Conservation (phyloP, 371 early-diverging fungal species). For the Nematocida sp. region DNA sequence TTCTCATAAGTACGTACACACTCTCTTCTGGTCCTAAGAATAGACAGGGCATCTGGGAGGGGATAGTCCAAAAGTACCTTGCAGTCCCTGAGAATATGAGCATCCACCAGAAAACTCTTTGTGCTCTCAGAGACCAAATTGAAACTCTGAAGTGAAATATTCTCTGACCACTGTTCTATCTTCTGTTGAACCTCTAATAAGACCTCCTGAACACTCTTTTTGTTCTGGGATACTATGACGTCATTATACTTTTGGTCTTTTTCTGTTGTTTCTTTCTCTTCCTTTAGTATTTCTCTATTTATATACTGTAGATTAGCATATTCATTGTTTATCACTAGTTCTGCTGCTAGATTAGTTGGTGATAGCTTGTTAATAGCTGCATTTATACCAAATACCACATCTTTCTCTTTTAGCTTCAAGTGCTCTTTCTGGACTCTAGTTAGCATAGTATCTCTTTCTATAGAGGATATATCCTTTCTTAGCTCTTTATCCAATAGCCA, state of each 20-base stretch:
- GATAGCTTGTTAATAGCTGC: slow-evolving; percentile 26
- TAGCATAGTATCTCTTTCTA: slow-evolving; percentile 47
- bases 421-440: slow-evolving; percentile 33
- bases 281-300: slow-evolving; percentile 11
- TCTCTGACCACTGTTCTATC: slow-evolving; percentile 29
- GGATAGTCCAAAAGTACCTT: slow-evolving; percentile 1
- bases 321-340: slow-evolving; percentile 39
- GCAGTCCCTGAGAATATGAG: slow-evolving; percentile 26
- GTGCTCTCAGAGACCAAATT: background rate
- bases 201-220: background rate
- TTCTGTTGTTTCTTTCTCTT: background rate
- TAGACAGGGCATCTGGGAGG: slow-evolving; percentile 22
- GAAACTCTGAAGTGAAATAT: background rate
- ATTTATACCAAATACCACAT: slow-evolving; percentile 43
- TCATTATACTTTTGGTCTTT: slow-evolving; percentile 7
- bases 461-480: background rate
- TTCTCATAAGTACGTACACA: background rate
- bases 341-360: slow-evolving; percentile 41
- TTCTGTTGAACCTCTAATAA: background rate
- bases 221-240: background rate
- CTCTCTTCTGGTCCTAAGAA: slow-evolving; percentile 1
- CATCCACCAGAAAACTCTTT: slow-evolving; percentile 16
- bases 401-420: slow-evolving; percentile 34
- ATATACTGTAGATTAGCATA: slow-evolving; percentile 25
- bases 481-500: slow-evolving; percentile 41